A percentile compares a stretch with the other conserved stretches of the same genome.
Evolutionary conservation across 257 asterid genomes (phyloP).

Genomic region (Solanum virginianum): DNA sequence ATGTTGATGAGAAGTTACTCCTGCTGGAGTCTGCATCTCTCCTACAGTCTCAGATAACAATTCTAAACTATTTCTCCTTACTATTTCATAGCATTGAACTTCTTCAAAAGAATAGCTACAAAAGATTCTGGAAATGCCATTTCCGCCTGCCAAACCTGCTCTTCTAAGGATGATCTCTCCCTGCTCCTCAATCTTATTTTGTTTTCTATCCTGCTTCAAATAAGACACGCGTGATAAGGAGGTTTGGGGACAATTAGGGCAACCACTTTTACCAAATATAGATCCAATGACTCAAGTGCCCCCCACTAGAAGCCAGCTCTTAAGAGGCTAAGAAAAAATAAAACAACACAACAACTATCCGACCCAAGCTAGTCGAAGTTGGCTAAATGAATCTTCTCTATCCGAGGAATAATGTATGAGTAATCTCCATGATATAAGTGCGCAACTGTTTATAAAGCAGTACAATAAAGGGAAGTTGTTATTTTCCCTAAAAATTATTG

Average conservation of each 20-base stretch:
- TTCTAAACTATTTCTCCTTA: neutral
- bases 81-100: neutral
- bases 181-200: neutral
- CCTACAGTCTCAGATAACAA: neutral
- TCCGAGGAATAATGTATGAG: neutral
- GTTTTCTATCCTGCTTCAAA: neutral
- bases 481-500: neutral
- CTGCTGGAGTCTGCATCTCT: neutral
- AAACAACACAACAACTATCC: no score
- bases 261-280: neutral
- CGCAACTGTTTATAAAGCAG: neutral
- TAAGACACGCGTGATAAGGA: neutral
- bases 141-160: neutral
- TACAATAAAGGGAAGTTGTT: neutral
- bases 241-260: neutral
- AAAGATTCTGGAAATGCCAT: neutral
- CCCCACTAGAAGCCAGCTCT: no score
- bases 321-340: no score
- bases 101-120: neutral
- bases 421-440: neutral
- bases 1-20: neutral
- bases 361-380: no score
- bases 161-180: neutral
- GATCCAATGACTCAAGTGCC: no score
- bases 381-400: neutral